phyloP scores from a whole-genome alignment of 371 early-diverging fungal species.

The Funneliformis caledonium region DNA sequence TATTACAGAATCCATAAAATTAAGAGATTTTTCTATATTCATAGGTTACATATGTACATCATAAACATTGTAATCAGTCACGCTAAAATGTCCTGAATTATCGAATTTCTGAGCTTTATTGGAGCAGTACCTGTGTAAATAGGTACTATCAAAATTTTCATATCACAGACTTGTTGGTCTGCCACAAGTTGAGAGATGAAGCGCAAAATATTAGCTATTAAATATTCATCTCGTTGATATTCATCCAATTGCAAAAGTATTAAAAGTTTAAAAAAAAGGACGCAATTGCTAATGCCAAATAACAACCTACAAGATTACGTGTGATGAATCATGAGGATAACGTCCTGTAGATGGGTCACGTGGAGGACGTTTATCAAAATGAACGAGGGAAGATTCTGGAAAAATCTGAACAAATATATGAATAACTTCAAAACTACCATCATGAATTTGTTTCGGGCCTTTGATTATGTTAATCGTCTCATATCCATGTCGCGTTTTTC shows the following conservation, averaged over 20 bases:
- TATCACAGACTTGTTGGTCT: not conserved
- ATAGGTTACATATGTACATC: slow-evolving; percentile 14
- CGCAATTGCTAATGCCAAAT: not conserved
- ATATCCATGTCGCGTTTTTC: slow-evolving; percentile 18
- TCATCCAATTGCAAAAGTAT: not conserved
- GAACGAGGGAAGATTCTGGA: too few species aligned
- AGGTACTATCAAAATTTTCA: not conserved
- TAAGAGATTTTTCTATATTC: not conserved
- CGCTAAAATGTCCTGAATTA: not conserved
- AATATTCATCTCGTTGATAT: not conserved
- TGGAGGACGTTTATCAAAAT: not conserved
- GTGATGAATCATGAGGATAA: not conserved
- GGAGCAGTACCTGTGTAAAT: slow-evolving; percentile 21
- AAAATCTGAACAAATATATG: slow-evolving; percentile 9
- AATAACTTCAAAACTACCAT: not conserved
- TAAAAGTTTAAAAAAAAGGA: not conserved
- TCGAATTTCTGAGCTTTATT: not conserved
- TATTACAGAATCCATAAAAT: too few species aligned
- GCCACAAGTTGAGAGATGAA: not conserved
- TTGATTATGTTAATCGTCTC: not conserved
- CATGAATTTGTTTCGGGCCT: not conserved
- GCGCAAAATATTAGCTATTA: not conserved
- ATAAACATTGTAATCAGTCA: slow-evolving; percentile 4
- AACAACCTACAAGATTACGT: not conserved
- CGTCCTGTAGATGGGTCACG: not conserved